These are phyloP conservation scores for Epicoccum nigrum DNA, from an alignment of 2,329 filamentous ascomycete genomes.

Conservation along the genomic window DNA sequence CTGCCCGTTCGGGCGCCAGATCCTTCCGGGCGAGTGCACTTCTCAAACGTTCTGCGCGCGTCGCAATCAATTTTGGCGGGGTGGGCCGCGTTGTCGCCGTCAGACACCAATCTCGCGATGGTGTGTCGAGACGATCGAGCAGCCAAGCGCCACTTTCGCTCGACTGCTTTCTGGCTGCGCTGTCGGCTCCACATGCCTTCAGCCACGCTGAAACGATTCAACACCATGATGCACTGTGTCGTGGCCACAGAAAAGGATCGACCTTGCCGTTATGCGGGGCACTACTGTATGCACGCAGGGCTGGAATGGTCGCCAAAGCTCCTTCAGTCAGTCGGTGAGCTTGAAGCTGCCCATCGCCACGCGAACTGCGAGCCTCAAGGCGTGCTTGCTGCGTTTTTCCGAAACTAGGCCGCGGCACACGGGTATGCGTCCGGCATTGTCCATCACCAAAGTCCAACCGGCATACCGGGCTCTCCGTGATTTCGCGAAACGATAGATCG, in stretches of 20 bases:
- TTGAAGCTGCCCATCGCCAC: conserved; percentile 13
- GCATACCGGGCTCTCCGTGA: conserved; percentile 15
- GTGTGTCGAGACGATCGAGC: conserved; percentile 3
- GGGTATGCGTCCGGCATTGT: conserved; percentile 14
- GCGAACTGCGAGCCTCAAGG: conserved; percentile 10
- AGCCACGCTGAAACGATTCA: conserved; percentile 41
- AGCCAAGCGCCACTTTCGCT: conserved; percentile 16
- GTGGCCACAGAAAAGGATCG: conserved; percentile 15
- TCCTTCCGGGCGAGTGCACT: conserved; percentile 10
- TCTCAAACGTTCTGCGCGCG: conserved; percentile 13
- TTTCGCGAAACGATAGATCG: conserved; percentile 22
- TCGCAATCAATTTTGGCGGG: conserved; percentile 15
- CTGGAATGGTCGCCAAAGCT: conserved; percentile 13
- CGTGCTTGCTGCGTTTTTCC: conserved; percentile 15
- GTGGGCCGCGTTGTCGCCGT: conserved; percentile 16
- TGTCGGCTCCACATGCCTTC: conserved; percentile 20
- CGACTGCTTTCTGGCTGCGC: conserved; percentile 16
- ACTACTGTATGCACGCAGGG: conserved; percentile 11
- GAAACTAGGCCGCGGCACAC: conserved; percentile 19
- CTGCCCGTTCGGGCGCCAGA: conserved; percentile 14
- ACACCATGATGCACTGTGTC: conserved; percentile 35
- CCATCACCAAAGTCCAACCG: conserved; percentile 14
- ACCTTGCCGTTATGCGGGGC: conserved; percentile 18
- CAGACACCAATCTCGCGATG: conserved; percentile 4
- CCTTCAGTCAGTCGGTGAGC: conserved; percentile 15